Evolutionary conservation across 2,329 filamentous ascomycete species (phyloP), one percentile per base, ranked within the genome.

Genomic region (Colletotrichum truncatum): DNA sequence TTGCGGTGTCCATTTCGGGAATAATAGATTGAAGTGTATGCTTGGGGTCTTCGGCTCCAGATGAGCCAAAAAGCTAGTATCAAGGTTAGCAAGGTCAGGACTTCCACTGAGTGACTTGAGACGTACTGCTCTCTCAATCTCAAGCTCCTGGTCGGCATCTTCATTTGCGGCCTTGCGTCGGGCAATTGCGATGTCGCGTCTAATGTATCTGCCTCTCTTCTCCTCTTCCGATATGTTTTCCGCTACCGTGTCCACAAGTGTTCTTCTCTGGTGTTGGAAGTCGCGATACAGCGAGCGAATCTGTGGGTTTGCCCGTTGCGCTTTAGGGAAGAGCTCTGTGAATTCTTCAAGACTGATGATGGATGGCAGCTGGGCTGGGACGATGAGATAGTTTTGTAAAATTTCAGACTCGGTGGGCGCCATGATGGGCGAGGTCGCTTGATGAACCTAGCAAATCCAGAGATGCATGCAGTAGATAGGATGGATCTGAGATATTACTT

Each of bases 291-390:
- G 83, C 1, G 84, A 81, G 61, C 88, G 87, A 49, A 95, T 84
- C 60, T 91, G 88, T 0, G 91, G 87, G 48, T 89, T 90, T 23
- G 84, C 81, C 64, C 89, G 90, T 52, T 89, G 82, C 38, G 86
- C 78, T 53, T 85, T 87, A 10, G 93, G 93, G 73, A 97, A 96
- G 41, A 95, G 84, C 26, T 89, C 84, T 43, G 87, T 89, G 81
- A 97, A 97, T 69, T 93, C 87, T 62, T 89, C 84, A 48, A 94
- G 84, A 7, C 93, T 90, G 70, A 94, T 82, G 73, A 94, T 87
- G 68, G 90, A 86, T 41, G 91, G 90, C 36, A 97, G 83, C 26
- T 91, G 85, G 7, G 93, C 90, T 11, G 93, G 92, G 28, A 90
- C 84, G 34, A 97, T 86, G 64, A 97, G 87, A 76, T 95, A 97